Evolutionary conservation across 2,329 filamentous ascomycete genomes (phyloP).

Genomic region (Colletotrichum sp.): DNA sequence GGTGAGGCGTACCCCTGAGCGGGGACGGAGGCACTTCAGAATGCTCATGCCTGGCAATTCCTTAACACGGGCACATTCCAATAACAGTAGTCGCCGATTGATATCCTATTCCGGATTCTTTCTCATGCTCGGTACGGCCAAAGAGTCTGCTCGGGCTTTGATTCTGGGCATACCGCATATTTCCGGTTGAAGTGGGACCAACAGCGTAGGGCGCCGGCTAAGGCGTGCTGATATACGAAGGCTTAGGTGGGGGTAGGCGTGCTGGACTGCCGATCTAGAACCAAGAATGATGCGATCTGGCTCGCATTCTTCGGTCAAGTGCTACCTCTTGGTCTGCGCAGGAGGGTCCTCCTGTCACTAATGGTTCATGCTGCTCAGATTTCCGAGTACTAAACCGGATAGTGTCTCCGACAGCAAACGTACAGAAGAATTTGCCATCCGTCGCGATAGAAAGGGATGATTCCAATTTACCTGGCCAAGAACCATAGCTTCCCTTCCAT

Average conservation of each 20-base stretch:
- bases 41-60: neutral
- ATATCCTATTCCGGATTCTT: neutral
- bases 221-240: neutral
- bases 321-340: too few relatives aligned
- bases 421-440: neutral
- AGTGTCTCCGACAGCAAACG: neutral
- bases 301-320: rapidly evolving
- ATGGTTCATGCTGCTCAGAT: neutral
- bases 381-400: neutral
- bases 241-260: too few relatives aligned
- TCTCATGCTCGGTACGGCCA: too few relatives aligned
- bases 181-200: neutral
- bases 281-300: neutral
- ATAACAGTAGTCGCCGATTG: neutral
- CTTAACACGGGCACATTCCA: neutral
- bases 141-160: too few relatives aligned
- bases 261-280: neutral
- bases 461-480: neutral
- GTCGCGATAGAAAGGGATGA: too few relatives aligned
- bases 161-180: neutral
- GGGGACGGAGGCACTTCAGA: too few relatives aligned
- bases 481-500: rapidly evolving
- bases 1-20: neutral
- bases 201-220: neutral
- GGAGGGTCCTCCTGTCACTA: too few relatives aligned